Evolutionary conservation across 345 rosid genomes (phyloP), one percentile per base, ranked within the genome.

Genomic region (Linum lewisii): DNA sequence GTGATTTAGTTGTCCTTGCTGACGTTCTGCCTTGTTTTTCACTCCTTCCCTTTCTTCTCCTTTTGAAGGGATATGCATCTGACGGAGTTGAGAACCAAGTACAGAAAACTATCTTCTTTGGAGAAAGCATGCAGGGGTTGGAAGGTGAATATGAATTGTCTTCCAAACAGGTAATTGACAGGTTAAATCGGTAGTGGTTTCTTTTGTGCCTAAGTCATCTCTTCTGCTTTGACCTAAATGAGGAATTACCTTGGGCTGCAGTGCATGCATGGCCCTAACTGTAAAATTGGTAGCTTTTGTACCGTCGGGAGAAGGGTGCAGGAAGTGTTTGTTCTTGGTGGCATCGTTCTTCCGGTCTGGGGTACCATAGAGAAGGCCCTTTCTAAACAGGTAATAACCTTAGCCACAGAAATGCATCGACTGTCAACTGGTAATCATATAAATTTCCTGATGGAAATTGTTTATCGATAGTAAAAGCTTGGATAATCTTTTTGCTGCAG

Each of bases 241-340:
- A 38, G 47, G 54, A n/a, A 42, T 69, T 36, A 24, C 32, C 15
- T 80, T 20, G 50, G 56, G 55, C 44, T 75, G 77, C 86, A 89
- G 97, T 93, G 99, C 72, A 93, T 93, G 99, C 99, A 93, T 69
- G 99, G 99, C 25, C 94, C 89, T 53, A 93, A 89, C 58, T 89
- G 99, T 77, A 89, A 85, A 75, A 77, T 93, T 5, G 94, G 88
- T 18, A 85, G 74, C 66, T 92, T 73, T 70, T 93, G 99, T 78
- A 88, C 99, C 0, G 97, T 93, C 63, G 99, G 99, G n/a, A 67
- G 94, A 75, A 79, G 99, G 77, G 71, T 81, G 65, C 97, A 93
- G 57, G 97, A 88, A 85, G 95, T 93, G 22, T 85, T 85, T 60
- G 86, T 93, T 69, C 80, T 93, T 70, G 99, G 99, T 60, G 99